phyloP scores from a whole-genome alignment of 2,329 filamentous ascomycete species.

The Albifimbria verrucaria region DNA sequence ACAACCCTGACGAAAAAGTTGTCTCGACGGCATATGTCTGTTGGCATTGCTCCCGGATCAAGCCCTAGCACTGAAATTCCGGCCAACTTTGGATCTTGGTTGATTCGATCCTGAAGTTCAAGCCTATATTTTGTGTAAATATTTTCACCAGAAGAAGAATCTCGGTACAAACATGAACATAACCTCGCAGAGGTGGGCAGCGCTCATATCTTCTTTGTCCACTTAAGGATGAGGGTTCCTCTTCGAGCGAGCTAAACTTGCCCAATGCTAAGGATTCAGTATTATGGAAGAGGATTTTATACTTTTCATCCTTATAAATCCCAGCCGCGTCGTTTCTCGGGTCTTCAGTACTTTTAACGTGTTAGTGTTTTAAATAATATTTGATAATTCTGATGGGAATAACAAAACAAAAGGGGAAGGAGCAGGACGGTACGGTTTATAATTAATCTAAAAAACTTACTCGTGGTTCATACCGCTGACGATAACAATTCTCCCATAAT shows the following conservation, averaged over 20 bases:
- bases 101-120: conserved; percentile 30
- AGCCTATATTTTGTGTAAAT: conserved; percentile 11
- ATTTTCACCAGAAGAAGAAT: too few relatives aligned
- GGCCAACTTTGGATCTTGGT: conserved; percentile 26
- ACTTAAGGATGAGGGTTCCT: conserved; percentile 20
- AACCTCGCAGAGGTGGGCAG: conserved; percentile 33
- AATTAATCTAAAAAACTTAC: too few relatives aligned
- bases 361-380: not conserved
- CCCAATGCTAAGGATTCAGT: conserved; percentile 28
- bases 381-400: not conserved
- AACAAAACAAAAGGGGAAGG: not conserved
- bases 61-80: conserved; percentile 33
- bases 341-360: not conserved
- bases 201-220: conserved; percentile 35
- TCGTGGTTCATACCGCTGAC: conserved; percentile 31
- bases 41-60: conserved; percentile 36
- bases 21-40: conserved; percentile 17
- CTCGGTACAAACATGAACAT: conserved; percentile 17
- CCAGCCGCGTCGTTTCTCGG: not conserved
- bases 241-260: conserved; percentile 27
- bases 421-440: not conserved
- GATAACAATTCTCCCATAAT: conserved; percentile 23
- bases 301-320: not conserved
- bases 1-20: not conserved
- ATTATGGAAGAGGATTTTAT: conserved; percentile 9